These are phyloP conservation scores for Fusarium denticulatum DNA, from an alignment of 2,329 filamentous ascomycete genomes.

Conservation along the genomic window DNA sequence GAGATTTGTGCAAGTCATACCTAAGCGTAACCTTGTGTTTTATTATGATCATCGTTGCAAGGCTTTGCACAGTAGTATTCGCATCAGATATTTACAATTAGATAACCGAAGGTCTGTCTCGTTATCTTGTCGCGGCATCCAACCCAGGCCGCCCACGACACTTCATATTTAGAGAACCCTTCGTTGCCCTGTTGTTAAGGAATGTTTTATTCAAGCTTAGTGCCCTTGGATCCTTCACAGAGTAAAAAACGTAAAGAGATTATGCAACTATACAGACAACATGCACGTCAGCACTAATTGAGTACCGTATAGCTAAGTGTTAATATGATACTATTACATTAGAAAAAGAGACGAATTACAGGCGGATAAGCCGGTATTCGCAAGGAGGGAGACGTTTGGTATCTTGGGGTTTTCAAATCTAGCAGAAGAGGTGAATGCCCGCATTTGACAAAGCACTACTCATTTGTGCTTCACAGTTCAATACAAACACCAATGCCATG, in stretches of 20 bases:
- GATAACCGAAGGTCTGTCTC: background rate
- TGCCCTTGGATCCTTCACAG: fast-evolving
- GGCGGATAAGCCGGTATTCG: fast-evolving
- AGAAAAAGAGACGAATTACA: no score
- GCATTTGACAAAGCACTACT: background rate
- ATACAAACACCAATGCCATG: no score
- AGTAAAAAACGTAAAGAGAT: background rate
- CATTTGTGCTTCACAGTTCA: background rate
- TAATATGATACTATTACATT: background rate
- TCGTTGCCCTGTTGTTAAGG: background rate
- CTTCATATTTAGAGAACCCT: background rate
- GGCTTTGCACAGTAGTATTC: background rate
- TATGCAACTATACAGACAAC: background rate
- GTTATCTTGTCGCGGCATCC: no score
- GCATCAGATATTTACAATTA: no score
- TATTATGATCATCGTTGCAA: background rate
- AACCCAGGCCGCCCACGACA: fast-evolving
- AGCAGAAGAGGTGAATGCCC: background rate
- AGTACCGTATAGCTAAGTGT: no score
- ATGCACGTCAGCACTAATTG: background rate
- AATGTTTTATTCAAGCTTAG: fast-evolving
- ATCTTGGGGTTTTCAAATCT: background rate
- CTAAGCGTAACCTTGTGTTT: background rate
- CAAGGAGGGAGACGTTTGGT: fast-evolving
- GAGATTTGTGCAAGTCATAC: background rate